Percentiles rank a stretch among this genome's conserved stretches.
phyloP scores from a whole-genome alignment of 306 rosid species.

The Pterocarpus santalinus region DNA sequence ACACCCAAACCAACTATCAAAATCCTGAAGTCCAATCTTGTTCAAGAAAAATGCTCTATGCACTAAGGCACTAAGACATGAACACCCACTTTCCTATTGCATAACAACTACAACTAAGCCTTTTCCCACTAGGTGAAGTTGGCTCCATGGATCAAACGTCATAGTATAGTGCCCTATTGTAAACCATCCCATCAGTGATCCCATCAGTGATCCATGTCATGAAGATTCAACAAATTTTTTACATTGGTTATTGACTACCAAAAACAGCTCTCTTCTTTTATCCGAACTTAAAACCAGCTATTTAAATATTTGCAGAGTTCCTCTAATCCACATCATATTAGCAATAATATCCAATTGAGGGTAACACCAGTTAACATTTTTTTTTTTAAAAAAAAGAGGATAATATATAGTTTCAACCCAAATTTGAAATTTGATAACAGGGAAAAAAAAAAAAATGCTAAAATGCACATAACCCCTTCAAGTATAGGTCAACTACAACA shows the following conservation, averaged over 20 bases:
- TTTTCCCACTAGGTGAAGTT: neutral
- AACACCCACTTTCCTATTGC: neutral
- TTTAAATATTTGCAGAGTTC: neutral
- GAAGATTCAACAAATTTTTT: neutral
- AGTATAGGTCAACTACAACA: too few relatives aligned
- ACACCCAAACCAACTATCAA: conserved; percentile 36
- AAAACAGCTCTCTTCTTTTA: neutral
- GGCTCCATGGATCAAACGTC: neutral
- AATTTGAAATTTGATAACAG: neutral
- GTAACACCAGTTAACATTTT: neutral
- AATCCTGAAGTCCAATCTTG: conserved; percentile 37
- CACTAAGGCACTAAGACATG: conserved; percentile 23
- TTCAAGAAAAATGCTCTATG: conserved; percentile 18
- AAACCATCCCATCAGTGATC: neutral
- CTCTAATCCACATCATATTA: neutral
- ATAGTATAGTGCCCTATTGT: neutral
- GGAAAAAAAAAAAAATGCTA: neutral
- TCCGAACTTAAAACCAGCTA: neutral
- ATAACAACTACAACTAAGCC: neutral
- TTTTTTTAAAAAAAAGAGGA: too few relatives aligned
- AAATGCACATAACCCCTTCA: neutral
- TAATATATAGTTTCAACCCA: too few relatives aligned
- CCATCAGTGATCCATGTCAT: neutral
- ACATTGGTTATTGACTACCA: neutral
- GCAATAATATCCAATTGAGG: conserved; percentile 24